Evolutionary conservation across 768 basidiomycete genomes (phyloP).

Genomic region (Lactarius akahatsu): DNA sequence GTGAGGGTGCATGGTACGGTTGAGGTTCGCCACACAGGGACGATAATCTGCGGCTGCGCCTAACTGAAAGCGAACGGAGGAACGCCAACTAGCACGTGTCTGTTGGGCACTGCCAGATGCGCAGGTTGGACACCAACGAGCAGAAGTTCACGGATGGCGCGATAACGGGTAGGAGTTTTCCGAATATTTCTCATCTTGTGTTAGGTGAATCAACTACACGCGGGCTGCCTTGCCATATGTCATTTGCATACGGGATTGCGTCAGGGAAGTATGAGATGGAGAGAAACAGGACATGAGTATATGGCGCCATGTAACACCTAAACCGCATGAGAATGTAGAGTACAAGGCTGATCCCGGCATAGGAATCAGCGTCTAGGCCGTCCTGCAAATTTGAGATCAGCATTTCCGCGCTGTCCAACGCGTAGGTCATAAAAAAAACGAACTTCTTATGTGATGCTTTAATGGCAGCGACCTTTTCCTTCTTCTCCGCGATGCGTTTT

Average conservation of each 20-base stretch:
- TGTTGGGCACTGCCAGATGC: background rate
- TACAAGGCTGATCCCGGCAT: conserved; percentile 12
- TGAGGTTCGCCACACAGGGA: too few species aligned
- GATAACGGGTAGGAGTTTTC: background rate
- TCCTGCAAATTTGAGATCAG: conserved; percentile 13
- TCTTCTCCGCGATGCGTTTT: conserved; percentile 93
- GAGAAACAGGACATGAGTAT: conserved; percentile 24
- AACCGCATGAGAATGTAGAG: conserved; percentile 19
- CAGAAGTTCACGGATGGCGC: background rate
- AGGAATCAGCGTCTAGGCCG: conserved; percentile 21
- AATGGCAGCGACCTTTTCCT: conserved; percentile 84
- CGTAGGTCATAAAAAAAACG: conserved; percentile 26
- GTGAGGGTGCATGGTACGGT: too few species aligned
- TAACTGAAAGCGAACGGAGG: background rate
- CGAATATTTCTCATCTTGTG: background rate
- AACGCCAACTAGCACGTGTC: background rate
- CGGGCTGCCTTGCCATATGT: conserved; percentile 9
- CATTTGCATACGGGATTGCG: conserved; percentile 17
- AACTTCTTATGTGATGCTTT: conserved; percentile 81
- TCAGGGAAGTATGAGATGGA: conserved; percentile 19
- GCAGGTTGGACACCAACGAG: background rate
- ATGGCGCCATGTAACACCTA: conserved; percentile 21
- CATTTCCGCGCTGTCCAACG: background rate
- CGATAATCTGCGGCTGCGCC: background rate
- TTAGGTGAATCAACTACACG: background rate